Evolutionary conservation across 176 grass and related monocot genomes (phyloP), one percentile per base, ranked within the genome.

Genomic region (Phoenix dactylifera): DNA sequence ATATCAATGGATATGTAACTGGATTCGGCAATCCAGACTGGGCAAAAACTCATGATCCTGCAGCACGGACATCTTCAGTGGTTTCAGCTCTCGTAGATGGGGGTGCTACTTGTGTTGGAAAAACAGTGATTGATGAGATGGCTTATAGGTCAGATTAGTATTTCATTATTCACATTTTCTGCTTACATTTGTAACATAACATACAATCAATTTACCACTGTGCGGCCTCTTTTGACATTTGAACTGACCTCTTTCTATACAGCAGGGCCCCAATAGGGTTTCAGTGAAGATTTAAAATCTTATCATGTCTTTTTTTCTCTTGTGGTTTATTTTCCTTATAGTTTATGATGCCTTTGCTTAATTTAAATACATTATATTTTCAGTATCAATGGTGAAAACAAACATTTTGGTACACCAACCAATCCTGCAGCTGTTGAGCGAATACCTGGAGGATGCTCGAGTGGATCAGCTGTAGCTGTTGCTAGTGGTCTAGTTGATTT

Each of bases 401-500:
- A 89, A 60, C 70, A 85, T 62, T 89, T 88, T 74, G 88, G 77
- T 52, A 93, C 74, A 66, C 94, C 94, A 62, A 64, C 71, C 71
- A 98, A 98, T 81, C 88, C 94, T 64, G 60, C 66, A 17, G 73
- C 70, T 57, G 68, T 63, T 15, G 79, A 86, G 51, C 78, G 64
- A 67, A 76, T 89, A 71, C 85, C 94, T 60, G 94, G 94, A 18
- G 94, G 94, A 56, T 98, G 87, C 54, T 98, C 88, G 55, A 98
- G 94, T 57, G 94, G 94, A 63, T 98, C 94, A 22, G 84, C 94
- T 68, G 88, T 92, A 24, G 84, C 94, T 62, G 94, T 98, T 81
- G 88, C 85, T 73, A 65, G 70, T 70, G 84, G 84, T 18, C 77
- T 92, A 56, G 94, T 89, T 70, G 88, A 98, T 80, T 98, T 98